Evolutionary conservation across 768 basidiomycete species (phyloP), one percentile per base, ranked within the genome.

Genomic region (Kwoniella dejecticola): DNA sequence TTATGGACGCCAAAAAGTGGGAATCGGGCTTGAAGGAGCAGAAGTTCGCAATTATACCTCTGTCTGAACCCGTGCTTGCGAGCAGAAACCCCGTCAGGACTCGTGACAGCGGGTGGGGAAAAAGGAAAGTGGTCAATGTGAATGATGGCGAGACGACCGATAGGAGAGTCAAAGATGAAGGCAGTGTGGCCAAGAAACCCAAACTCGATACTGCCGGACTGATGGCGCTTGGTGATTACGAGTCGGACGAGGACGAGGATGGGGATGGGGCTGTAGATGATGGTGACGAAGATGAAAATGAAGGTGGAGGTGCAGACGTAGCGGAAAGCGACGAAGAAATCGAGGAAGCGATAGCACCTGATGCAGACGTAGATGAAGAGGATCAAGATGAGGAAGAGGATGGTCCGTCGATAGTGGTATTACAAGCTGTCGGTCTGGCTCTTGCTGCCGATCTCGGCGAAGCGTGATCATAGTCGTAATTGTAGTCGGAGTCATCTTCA

Each of bases 1-100:
- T 94, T 5, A 87, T 87, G 82, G 85, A 87, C 47, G 84, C 79
- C 23, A 80, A 75, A 19, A 79, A 86, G 29, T 92, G 90, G 77
- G 78, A 77, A 26, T 40, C 52, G 52, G 57, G 56, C 7, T 1
- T 47, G 41, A 17, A 47, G 33, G 36, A 54, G 12, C 56, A 49
- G 8, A 26, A 23, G 10, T 27, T 50, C 12, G 40, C 13, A 27
- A 27, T 62, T 13, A 48, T 62, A 27, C 54, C 61, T 11, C 27
- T 52, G 4, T 29, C 40, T 21, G 45, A 56, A 48, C 47, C 33
- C 15, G 11, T 54, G 23, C 47, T 27, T 15, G 33, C 15, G 26
- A 5, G 15, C 13, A 10, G 33, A 36, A 36, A 36, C 15, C 7
- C 15, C 33, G 33, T 15, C 33, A 41, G 47, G 27, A 40, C 30